Base-by-base conservation (phyloP, 768 basidiomycete genomes). In the Crucibulum laeve region DNA sequence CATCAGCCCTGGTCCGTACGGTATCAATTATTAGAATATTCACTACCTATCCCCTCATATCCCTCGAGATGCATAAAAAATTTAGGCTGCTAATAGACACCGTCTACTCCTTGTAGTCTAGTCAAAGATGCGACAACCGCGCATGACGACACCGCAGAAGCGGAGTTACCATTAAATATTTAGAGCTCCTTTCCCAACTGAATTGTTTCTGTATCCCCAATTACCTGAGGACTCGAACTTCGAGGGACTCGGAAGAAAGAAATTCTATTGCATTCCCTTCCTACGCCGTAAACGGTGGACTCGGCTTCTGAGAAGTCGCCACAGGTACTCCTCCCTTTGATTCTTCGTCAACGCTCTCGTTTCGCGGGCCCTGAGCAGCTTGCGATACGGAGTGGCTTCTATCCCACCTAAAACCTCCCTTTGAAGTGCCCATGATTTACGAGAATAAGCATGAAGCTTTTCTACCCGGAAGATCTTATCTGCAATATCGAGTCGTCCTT, bases 401-500 rank as follows among this genome's bases (percentile, higher is more conserved):
- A 35, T 33, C 23, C 44, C 49, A 17, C 53, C 56, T 7, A 53
- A 23, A 11, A 55, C 43, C n/a, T 40, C 25, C 43, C 44, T 44
- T 43, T 54, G 54, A 38, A 46, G 23, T 25, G 41, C 46, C 59
- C 58, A 61, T 28, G 15, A 43, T 39, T 43, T 32, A 25, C 45
- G 32, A 13, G 28, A 25, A 53, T 52, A 36, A 23, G 49, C 28
- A 14, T 25, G 34, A 5, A n/a, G 6, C 34, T 37, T 38, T 28
- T 62, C 59, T 21, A 49, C 43, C 6, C 43, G 35, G 24, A 62
- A 43, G 44, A 69, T 55, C 47, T 54, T 55, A 45, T 63, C 42
- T 14, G 66, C 63, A 45, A 84, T 73, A 53, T 79, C 79, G 48
- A 67, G 59, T 35, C 81, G 73, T 13, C 82, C 77, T 63, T 88